A percentile compares a stretch with the other conserved stretches of the same genome.
Conservation (phyloP, 148 eudicot genomes). For the Vaccinium myrtillus region DNA sequence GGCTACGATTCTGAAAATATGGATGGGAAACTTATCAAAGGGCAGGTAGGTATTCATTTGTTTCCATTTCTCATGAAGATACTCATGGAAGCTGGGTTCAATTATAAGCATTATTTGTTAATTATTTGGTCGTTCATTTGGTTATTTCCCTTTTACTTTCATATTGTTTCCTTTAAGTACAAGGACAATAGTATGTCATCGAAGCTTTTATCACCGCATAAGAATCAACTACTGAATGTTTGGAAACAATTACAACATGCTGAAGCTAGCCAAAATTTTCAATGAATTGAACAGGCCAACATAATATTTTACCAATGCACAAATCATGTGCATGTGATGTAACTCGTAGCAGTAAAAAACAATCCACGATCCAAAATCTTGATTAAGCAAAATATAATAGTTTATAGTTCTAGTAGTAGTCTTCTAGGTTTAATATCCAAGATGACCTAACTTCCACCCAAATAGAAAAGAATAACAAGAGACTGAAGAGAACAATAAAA, state of each 20-base stretch:
- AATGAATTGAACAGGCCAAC: background rate
- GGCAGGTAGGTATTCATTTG: background rate
- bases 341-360: background rate
- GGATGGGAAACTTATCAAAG: background rate
- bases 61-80: background rate
- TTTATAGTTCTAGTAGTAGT: background rate
- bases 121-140: background rate
- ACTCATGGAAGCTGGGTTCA: background rate
- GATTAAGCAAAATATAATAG: background rate
- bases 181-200: background rate
- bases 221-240: background rate
- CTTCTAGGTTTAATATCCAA: background rate
- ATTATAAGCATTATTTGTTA: background rate
- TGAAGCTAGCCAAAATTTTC: background rate
- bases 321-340: background rate
- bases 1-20: background rate
- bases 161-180: background rate
- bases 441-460: background rate
- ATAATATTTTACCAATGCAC: background rate
- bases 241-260: background rate
- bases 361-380: background rate
- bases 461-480: background rate
- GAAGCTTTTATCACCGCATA: background rate
- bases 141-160: background rate
- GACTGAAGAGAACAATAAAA: background rate